Percentiles rank a stretch among this genome's conserved stretches.
These are phyloP conservation scores for Staphylotrichum tortipilum DNA, from an alignment of 495 filamentous ascomycete species.

Conservation along the genomic window DNA sequence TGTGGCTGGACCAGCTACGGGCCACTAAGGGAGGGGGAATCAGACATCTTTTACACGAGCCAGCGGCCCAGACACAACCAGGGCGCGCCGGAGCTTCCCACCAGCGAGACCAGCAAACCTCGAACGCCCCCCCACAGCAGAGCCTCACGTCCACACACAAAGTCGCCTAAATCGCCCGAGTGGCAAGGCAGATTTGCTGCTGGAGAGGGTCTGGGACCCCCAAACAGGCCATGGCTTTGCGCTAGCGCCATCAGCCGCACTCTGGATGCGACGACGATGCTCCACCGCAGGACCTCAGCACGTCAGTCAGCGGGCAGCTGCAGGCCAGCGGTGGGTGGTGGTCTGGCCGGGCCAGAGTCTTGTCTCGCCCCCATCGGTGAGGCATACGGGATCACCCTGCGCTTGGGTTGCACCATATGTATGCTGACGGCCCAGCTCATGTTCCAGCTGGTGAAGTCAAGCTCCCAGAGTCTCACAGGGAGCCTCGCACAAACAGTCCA, in stretches of 20 bases:
- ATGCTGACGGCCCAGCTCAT: no score
- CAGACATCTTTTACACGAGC: not conserved
- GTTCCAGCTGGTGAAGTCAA: no score
- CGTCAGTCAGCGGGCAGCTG: not conserved
- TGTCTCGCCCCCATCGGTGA: no score
- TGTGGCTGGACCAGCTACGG: not conserved
- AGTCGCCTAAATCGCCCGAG: not conserved
- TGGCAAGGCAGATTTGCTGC: not conserved
- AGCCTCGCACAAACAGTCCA: no score
- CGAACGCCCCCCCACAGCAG: not conserved
- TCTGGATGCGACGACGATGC: not conserved
- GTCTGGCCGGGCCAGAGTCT: not conserved
- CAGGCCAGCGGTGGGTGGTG: not conserved
- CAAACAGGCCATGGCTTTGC: not conserved
- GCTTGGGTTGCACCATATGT: no score
- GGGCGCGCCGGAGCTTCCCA: no score
- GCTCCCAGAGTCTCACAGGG: no score
- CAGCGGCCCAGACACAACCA: no score
- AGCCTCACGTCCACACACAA: conserved; percentile 1
- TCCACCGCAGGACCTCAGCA: not conserved
- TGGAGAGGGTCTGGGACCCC: not conserved
- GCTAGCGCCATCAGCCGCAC: conserved; percentile 7
- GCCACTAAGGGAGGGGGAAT: not conserved
- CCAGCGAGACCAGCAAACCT: no score
- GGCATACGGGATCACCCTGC: no score